phyloP scores from a whole-genome alignment of 2,329 filamentous ascomycete species.

The Aspergillus quadricinctus region DNA sequence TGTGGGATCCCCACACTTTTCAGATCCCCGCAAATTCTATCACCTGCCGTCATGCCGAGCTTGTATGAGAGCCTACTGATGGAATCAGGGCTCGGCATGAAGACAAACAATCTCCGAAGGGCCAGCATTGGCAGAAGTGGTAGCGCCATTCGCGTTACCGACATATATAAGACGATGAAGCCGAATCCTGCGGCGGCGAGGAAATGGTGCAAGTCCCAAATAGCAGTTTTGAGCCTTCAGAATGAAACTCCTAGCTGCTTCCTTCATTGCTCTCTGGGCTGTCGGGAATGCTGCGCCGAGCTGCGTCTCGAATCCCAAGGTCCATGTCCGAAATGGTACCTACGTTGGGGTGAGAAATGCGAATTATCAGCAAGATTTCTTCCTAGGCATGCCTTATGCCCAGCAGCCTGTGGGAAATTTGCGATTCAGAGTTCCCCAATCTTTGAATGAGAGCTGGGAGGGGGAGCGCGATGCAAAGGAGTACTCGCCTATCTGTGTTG shows the following conservation, averaged over 20 bases:
- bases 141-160: background rate
- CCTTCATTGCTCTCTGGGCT: slow-evolving; percentile 13
- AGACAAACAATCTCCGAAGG: background rate
- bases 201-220: background rate
- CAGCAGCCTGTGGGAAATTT: slow-evolving; percentile 51
- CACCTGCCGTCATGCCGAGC: background rate
- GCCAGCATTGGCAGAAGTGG: background rate
- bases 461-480: slow-evolving; percentile 40
- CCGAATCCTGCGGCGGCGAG: background rate
- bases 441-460: slow-evolving; percentile 46
- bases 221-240: background rate
- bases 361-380: slow-evolving; percentile 47
- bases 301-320: slow-evolving; percentile 23
- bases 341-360: slow-evolving; percentile 42
- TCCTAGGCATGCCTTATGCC: slow-evolving; percentile 55
- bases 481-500: slow-evolving; percentile 47
- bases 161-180: background rate
- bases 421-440: slow-evolving; percentile 50
- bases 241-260: slow-evolving; percentile 4
- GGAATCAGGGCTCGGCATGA: background rate
- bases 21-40: background rate
- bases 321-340: slow-evolving; percentile 44
- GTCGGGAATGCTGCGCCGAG: slow-evolving; percentile 19
- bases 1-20: background rate
- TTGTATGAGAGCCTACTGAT: background rate